Percentiles rank a stretch among this genome's conserved stretches.
Evolutionary conservation across 2,329 filamentous ascomycete species (phyloP).

Genomic region (Ambrosiella cleistominuta): DNA sequence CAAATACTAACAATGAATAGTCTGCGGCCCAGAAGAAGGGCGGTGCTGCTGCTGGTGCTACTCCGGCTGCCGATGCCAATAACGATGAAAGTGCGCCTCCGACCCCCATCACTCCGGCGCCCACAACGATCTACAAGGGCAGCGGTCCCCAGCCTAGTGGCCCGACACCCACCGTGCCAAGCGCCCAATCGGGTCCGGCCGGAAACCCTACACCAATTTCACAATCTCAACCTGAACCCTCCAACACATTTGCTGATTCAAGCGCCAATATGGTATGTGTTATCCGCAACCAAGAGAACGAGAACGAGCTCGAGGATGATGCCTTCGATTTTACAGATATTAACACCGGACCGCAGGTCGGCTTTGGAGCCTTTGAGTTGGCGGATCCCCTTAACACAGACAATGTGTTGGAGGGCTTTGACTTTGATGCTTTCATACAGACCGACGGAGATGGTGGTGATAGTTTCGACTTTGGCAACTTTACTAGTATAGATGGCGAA

Average conservation of each 20-base stretch:
- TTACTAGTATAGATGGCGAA: conserved; percentile 35
- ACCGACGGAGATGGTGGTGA: conserved; percentile 30
- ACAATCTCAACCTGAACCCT: conserved; percentile 29
- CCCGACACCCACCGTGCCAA: conserved; percentile 14
- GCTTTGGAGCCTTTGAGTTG: conserved; percentile 35
- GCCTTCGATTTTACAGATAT: not conserved
- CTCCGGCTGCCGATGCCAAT: conserved; percentile 37
- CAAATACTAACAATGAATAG: conserved; percentile 19
- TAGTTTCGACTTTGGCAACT: conserved; percentile 37
- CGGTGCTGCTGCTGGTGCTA: conserved; percentile 33
- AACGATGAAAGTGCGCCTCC: conserved; percentile 45
- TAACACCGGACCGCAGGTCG: conserved; percentile 19
- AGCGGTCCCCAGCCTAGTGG: conserved; percentile 20
- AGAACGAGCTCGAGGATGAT: conserved; percentile 23
- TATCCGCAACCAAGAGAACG: not conserved
- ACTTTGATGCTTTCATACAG: conserved; percentile 51
- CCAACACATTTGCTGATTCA: conserved; percentile 3
- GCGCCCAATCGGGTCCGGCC: conserved; percentile 20
- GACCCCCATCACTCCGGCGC: conserved; percentile 45
- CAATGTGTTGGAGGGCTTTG: conserved; percentile 48
- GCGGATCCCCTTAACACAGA: conserved; percentile 34
- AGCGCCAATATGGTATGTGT: conserved; percentile 9
- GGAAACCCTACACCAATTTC: conserved; percentile 25
- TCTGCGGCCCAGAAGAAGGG: conserved; percentile 45
- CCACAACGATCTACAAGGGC: conserved; percentile 30